Evolutionary conservation across 2,329 filamentous ascomycete species (phyloP).

Genomic region (Hortaea werneckii): DNA sequence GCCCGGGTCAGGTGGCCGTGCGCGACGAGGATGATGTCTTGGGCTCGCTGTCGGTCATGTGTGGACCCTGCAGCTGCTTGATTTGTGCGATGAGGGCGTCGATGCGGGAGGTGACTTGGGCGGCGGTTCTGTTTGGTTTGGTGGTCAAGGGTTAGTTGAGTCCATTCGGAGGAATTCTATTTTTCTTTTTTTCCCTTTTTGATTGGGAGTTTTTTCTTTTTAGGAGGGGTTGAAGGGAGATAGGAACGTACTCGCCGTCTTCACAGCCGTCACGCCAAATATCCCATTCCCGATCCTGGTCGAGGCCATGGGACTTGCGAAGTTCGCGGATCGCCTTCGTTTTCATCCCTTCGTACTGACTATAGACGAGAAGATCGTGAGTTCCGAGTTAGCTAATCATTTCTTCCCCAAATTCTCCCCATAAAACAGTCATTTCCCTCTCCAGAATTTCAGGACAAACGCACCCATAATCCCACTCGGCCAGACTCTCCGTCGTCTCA

Average conservation of each 20-base stretch:
- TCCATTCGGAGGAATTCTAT: no score
- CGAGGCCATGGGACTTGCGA: conserved; percentile 48
- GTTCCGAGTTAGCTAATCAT: not conserved
- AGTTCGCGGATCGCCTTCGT: conserved; percentile 54
- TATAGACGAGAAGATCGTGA: not conserved
- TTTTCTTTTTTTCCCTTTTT: not conserved
- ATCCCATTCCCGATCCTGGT: conserved; percentile 55
- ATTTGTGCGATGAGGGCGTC: conserved; percentile 67
- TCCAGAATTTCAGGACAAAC: not conserved
- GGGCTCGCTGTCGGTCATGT: conserved; percentile 32
- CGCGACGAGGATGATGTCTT: conserved; percentile 67
- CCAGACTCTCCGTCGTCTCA: conserved; percentile 56
- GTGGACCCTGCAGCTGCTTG: conserved; percentile 46
- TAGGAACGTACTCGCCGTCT: conserved; percentile 63
- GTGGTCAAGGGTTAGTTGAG: conserved; percentile 11
- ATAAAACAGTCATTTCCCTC: not conserved
- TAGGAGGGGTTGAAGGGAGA: no score
- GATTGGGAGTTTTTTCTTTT: not conserved
- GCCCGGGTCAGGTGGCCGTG: conserved; percentile 78
- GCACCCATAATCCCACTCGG: conserved; percentile 72
- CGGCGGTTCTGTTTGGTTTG: conserved; percentile 44
- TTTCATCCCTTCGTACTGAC: conserved; percentile 66
- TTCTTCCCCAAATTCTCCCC: not conserved
- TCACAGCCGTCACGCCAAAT: conserved; percentile 87
- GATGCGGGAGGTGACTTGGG: conserved; percentile 58